Conservation (phyloP, 305 asterid genomes). For the Lippia alba region DNA sequence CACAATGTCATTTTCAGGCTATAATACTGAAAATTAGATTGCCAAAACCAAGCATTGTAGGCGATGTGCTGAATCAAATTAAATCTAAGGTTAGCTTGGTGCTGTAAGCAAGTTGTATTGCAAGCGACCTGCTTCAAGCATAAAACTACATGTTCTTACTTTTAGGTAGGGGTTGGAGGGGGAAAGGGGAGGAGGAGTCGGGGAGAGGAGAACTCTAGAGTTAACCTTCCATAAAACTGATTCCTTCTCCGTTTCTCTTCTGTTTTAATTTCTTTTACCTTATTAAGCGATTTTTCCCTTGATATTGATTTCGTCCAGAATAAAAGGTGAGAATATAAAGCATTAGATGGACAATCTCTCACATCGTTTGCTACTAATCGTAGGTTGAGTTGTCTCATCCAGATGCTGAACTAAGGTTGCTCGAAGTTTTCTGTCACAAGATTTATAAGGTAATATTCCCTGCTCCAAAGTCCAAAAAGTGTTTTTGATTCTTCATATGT, state of each 20-base stretch:
- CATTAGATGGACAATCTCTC: constrained; percentile 23
- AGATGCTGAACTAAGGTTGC: constrained; percentile 95
- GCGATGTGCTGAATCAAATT: constrained; percentile 90
- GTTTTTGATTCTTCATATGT: constrained; percentile 25
- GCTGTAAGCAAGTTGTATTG: constrained; percentile 18
- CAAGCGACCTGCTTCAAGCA: neutral
- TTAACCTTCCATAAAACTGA: too few relatives aligned
- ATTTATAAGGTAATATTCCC: constrained; percentile 82
- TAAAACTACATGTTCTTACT: neutral
- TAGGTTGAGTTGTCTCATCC: constrained; percentile 97
- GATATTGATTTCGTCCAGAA: neutral
- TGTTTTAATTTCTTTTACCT: neutral
- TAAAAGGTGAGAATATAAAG: constrained; percentile 9
- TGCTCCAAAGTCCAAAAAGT: constrained; percentile 8
- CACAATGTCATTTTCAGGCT: constrained; percentile 55
- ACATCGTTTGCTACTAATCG: constrained; percentile 37
- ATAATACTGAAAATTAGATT: constrained; percentile 80
- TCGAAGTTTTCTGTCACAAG: constrained; percentile 97
- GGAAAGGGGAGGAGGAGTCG: too few relatives aligned
- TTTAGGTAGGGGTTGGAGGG: too few relatives aligned
- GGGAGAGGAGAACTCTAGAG: too few relatives aligned
- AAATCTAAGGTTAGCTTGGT: constrained; percentile 75
- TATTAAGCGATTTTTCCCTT: constrained; percentile 14
- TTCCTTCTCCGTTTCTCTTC: constrained; percentile 15
- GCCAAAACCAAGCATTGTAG: constrained; percentile 92